Evolutionary conservation across 2,329 filamentous ascomycete species (phyloP).

Genomic region (Xylariales sp.): DNA sequence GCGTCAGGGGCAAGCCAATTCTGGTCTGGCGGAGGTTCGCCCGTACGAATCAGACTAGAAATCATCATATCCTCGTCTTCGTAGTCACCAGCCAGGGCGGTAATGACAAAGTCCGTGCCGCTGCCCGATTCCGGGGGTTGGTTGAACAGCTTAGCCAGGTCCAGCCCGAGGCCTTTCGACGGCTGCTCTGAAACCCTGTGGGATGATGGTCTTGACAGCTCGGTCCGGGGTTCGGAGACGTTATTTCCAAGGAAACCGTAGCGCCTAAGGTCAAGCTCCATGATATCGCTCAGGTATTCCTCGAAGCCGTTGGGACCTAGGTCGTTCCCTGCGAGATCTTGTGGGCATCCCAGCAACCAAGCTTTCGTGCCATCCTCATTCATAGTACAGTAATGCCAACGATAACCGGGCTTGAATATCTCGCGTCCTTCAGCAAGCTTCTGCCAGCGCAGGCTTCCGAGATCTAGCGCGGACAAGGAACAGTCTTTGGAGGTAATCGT

Average conservation of each 20-base stretch:
- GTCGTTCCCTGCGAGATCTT: slow-evolving; percentile 62
- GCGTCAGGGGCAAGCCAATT: slow-evolving; percentile 58
- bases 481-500: slow-evolving; percentile 85
- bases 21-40: slow-evolving; percentile 37
- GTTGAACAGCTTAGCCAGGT: slow-evolving; percentile 84
- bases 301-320: slow-evolving; percentile 69
- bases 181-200: slow-evolving; percentile 47
- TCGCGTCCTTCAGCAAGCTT: slow-evolving; percentile 91
- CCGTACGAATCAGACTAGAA: slow-evolving; percentile 42
- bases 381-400: slow-evolving; percentile 98
- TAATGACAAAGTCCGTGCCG: slow-evolving; percentile 86
- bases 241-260: slow-evolving; percentile 88
- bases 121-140: slow-evolving; percentile 77
- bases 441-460: slow-evolving; percentile 87
- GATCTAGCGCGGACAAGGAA: slow-evolving; percentile 81
- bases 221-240: slow-evolving; percentile 49
- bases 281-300: slow-evolving; percentile 89
- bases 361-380: slow-evolving; percentile 94
- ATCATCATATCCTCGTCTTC: slow-evolving; percentile 61
- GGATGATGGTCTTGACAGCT: slow-evolving; percentile 44
- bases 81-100: slow-evolving; percentile 75
- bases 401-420: slow-evolving; percentile 84
- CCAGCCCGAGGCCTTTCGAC: slow-evolving; percentile 70
- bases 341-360: slow-evolving; percentile 90
- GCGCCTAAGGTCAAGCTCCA: slow-evolving; percentile 86